Evolutionary conservation across 2,329 filamentous ascomycete genomes (phyloP), one percentile per base, ranked within the genome.

Genomic region (Ilyonectria robusta): DNA sequence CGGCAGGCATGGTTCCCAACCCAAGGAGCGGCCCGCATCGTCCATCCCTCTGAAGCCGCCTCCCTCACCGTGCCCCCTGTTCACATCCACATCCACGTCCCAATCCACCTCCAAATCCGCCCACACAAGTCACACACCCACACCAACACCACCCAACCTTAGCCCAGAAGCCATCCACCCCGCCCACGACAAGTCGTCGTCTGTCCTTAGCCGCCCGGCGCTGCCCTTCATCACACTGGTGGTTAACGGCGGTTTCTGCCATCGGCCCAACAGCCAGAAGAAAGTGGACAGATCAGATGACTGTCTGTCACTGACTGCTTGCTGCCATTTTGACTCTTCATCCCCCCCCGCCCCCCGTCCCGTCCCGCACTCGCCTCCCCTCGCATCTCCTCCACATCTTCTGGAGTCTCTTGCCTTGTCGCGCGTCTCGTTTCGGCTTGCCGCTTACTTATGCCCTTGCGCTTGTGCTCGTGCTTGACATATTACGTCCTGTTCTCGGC

Each of bases 151-250:
- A 33, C 46, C 37, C 42, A 51, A 10, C 57, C 62, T 56, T 55
- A 37, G 53, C 19, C 59, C 48, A 48, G 33, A 62, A 62, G 66
- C 65, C 60, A 62, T 53, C 61, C 62, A 47, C 67, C 62, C 70
- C 66, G 55, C 66, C 54, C 33, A 48, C 59, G 61, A 67, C 72
- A 74, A 66, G 64, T 66, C 64, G 59, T 59, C 70, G 64, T 66
- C 31, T 50, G 40, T 61, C 68, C 68, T 64, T 75, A 75, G 71
- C 72, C 72, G 72, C 72, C 72, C 72, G 70, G 64, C 60, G 50
- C 33, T 66, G 56, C 37, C 10, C 70, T 75, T 71, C 54, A 70
- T 75, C 72, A 75, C 72, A 75, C 59, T 58, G 37, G 63, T 56
- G 53, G 48, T 72, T 62, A 65, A 58, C 53, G 53, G 55, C 56